These are phyloP conservation scores for Paraphoma chrysanthemicola DNA, from an alignment of 2,329 filamentous ascomycete genomes.

Conservation along the genomic window DNA sequence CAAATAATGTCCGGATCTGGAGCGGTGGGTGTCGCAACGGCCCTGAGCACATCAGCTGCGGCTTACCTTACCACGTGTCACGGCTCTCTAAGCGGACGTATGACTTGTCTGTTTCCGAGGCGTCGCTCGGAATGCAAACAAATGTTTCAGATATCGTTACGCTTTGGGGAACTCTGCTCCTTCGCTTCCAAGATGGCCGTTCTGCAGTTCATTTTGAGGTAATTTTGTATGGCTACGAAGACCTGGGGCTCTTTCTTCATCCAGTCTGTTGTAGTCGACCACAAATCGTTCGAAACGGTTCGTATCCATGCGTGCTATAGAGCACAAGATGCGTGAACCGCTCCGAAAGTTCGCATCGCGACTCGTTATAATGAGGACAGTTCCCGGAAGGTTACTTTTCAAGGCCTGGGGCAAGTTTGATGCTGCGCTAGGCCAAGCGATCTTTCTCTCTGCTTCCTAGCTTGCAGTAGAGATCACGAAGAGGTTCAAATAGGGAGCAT, in stretches of 20 bases:
- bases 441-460: neutral
- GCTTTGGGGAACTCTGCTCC: conserved; percentile 12
- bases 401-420: no score
- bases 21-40: conserved; percentile 8
- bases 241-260: neutral
- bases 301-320: no score
- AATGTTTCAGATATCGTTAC: conserved; percentile 29
- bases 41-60: conserved; percentile 16
- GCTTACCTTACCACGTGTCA: conserved; percentile 46
- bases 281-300: no score
- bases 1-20: conserved; percentile 5
- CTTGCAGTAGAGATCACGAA: neutral
- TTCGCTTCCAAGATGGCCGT: conserved; percentile 2
- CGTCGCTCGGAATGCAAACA: conserved; percentile 40
- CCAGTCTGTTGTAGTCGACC: no score
- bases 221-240: neutral
- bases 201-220: neutral
- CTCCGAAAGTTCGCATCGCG: no score
- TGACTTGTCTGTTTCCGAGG: conserved; percentile 32
- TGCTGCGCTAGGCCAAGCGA: neutral
- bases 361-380: no score
- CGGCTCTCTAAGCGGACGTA: conserved; percentile 26
- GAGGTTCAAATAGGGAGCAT: neutral
- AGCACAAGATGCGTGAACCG: no score
- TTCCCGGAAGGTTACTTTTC: no score